phyloP scores from a whole-genome alignment of 805 yeast species.

The Starmera amethionina region DNA sequence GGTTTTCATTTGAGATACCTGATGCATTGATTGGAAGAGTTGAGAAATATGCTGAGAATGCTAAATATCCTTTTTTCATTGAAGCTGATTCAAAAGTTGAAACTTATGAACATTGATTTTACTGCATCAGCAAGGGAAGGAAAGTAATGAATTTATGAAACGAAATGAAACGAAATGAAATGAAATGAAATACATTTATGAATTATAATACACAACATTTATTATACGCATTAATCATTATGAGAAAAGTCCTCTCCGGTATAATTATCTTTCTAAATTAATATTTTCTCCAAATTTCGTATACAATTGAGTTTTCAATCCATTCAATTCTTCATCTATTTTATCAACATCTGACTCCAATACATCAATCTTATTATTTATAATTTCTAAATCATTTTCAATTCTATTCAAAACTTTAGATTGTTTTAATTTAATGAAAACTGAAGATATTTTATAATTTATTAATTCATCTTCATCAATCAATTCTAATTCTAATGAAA shows the following conservation, averaged over 20 bases:
- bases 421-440: slow-evolving; percentile 62
- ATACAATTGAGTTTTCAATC: slow-evolving; percentile 65
- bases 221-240: neutral
- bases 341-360: slow-evolving; percentile 38
- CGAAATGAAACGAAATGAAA: neutral
- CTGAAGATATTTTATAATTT: slow-evolving; percentile 75
- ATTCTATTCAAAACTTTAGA: slow-evolving; percentile 56
- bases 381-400: slow-evolving; percentile 47
- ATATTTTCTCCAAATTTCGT: slow-evolving; percentile 86
- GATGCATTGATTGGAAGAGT: slow-evolving; percentile 16
- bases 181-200: neutral
- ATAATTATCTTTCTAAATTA: slow-evolving; percentile 52
- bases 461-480: slow-evolving; percentile 66
- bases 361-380: slow-evolving; percentile 39
- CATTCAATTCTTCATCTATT: slow-evolving; percentile 44
- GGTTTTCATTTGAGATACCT: slow-evolving; percentile 35
- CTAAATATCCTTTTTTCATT: slow-evolving; percentile 30
- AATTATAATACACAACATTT: no score
- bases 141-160: neutral
- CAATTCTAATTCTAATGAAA: slow-evolving; percentile 75
- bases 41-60: slow-evolving; percentile 6
- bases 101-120: slow-evolving; percentile 4
- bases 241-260: neutral
- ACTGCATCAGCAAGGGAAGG: neutral
- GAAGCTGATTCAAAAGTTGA: slow-evolving; percentile 33